Conservation (phyloP, 441 rosid species). For the Populus trichocarpa region DNA sequence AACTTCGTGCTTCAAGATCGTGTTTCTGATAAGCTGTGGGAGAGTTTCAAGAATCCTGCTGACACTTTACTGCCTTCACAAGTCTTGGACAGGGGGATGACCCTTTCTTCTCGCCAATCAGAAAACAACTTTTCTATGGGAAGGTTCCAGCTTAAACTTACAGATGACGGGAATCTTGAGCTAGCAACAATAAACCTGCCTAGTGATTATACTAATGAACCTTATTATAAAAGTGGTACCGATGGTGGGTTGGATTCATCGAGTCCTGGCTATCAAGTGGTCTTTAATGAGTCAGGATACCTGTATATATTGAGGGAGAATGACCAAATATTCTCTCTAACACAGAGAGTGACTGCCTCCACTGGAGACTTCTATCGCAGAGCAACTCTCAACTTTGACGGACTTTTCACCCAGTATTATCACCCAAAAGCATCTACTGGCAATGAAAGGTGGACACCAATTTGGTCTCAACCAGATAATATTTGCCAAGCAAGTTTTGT, state of each 20-base stretch:
- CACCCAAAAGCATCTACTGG: conserved; percentile 20
- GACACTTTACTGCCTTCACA: no score
- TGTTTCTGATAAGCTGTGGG: no score
- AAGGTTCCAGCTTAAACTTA: no score
- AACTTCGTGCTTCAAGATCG: no score
- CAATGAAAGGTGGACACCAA: conserved; percentile 22
- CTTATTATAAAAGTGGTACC: conserved; percentile 10
- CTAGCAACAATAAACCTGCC: no score
- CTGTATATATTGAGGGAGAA: conserved; percentile 21
- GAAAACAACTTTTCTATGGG: no score
- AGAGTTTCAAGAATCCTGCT: no score
- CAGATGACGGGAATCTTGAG: no score
- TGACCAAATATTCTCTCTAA: conserved; percentile 4
- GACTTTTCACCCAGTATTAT: conserved; percentile 32
- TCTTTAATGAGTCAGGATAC: conserved; percentile 30
- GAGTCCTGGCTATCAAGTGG: conserved; percentile 12
- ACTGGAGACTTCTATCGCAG: conserved; percentile 27
- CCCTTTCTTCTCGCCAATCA: no score
- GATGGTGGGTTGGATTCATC: neutral
- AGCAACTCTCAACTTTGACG: conserved; percentile 34
- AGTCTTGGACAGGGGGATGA: no score
- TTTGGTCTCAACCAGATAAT: conserved; percentile 26
- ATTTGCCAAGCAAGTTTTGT: conserved; percentile 19
- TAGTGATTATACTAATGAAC: neutral
- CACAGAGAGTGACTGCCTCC: neutral